phyloP scores from a whole-genome alignment of 2,329 filamentous ascomycete species.

The Colletotrichum melonis region DNA sequence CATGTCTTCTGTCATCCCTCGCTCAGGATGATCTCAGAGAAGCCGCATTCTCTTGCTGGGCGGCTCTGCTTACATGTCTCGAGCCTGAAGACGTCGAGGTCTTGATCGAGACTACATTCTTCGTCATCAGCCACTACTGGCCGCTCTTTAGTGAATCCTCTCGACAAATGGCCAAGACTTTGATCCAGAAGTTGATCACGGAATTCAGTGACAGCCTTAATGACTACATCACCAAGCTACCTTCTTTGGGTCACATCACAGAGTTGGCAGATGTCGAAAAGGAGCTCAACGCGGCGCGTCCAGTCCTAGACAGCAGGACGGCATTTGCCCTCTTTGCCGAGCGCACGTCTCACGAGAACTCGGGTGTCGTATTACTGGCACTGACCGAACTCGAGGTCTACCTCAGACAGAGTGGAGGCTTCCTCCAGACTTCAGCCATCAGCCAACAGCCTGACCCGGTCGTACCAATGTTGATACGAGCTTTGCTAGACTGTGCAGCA shows the following conservation, averaged over 20 bases:
- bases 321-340: constrained; percentile 71
- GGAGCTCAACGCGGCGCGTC: constrained; percentile 73
- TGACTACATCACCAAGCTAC: constrained; percentile 79
- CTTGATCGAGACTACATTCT: constrained; percentile 89
- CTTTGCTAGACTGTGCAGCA: constrained; percentile 86
- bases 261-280: constrained; percentile 75
- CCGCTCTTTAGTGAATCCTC: constrained; percentile 69
- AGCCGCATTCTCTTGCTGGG: constrained; percentile 86
- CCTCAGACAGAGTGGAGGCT: constrained; percentile 78
- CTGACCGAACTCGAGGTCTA: constrained; percentile 81
- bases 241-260: constrained; percentile 79
- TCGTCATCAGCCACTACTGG: constrained; percentile 89
- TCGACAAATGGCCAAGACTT: constrained; percentile 67
- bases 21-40: constrained; percentile 80
- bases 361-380: constrained; percentile 85
- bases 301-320: constrained; percentile 63
- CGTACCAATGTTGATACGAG: constrained; percentile 77
- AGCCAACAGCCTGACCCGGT: constrained; percentile 86
- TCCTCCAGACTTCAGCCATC: constrained; percentile 81
- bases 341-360: constrained; percentile 85
- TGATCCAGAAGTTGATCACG: constrained; percentile 75
- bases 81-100: constrained; percentile 82
- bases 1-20: constrained; percentile 89
- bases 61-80: constrained; percentile 78
- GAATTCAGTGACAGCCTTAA: constrained; percentile 70